Evolutionary conservation across 176 grass and related monocot genomes (phyloP).

Genomic region (Bromus sterilis): DNA sequence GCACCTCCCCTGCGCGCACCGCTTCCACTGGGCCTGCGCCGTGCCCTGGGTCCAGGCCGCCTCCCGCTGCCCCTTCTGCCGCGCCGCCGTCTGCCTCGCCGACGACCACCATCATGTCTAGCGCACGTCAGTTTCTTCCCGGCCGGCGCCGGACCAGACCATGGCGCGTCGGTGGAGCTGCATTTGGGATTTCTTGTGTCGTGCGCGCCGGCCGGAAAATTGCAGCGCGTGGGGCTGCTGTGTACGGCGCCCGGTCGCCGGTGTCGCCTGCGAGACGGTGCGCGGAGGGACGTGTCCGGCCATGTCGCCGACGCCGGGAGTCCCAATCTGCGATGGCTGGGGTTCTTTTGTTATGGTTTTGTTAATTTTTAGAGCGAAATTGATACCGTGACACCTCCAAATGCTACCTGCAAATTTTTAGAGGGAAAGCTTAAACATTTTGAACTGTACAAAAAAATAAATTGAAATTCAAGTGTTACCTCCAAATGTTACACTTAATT

Average conservation of each 20-base stretch:
- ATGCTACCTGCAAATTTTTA: too few relatives aligned
- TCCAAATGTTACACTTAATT: too few relatives aligned
- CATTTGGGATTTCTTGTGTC: background rate
- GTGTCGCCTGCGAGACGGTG: background rate
- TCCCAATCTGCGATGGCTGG: too few relatives aligned
- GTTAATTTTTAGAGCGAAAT: too few relatives aligned
- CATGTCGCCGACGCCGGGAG: background rate
- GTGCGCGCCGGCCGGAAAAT: background rate
- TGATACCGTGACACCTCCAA: too few relatives aligned
- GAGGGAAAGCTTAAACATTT: too few relatives aligned
- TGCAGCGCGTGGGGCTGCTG: background rate
- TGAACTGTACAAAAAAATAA: too few relatives aligned
- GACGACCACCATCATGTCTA: background rate
- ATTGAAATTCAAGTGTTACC: too few relatives aligned
- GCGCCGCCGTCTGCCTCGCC: constrained; percentile 26
- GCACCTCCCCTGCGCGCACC: constrained; percentile 74
- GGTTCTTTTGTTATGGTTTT: too few relatives aligned
- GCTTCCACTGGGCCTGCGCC: constrained; percentile 85
- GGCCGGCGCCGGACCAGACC: too few relatives aligned
- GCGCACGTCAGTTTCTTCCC: background rate
- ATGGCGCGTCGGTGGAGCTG: background rate
- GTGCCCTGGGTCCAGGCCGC: constrained; percentile 69
- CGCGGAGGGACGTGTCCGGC: background rate
- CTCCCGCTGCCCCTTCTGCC: constrained; percentile 73
- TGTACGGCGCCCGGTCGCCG: background rate